Evolutionary conservation across 2,329 filamentous ascomycete species (phyloP).

Genomic region (Teratosphaeria destructans): DNA sequence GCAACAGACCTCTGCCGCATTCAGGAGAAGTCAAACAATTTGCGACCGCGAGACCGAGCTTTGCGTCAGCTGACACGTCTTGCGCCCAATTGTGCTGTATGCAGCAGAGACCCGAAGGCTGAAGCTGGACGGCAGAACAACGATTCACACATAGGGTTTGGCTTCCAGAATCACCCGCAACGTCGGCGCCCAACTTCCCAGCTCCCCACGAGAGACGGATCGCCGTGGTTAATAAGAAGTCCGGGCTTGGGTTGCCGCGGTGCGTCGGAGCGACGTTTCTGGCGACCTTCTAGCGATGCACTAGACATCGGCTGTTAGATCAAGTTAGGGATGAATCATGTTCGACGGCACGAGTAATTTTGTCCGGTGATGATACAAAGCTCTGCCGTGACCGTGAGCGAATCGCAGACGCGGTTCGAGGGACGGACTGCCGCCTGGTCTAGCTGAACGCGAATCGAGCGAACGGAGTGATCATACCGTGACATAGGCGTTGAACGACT

Average conservation of each 20-base stretch:
- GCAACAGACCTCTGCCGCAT: neutral
- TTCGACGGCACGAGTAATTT: neutral
- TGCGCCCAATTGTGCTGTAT: neutral
- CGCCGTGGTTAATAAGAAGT: neutral
- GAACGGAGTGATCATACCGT: neutral
- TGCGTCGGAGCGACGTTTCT: neutral
- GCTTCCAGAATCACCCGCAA: neutral
- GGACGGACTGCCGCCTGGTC: neutral
- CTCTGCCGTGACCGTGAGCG: neutral
- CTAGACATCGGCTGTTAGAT: neutral
- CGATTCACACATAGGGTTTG: neutral
- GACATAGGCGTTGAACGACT: neutral
- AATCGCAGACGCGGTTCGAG: neutral
- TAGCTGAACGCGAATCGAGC: neutral
- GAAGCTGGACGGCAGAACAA: neutral
- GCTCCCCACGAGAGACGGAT: neutral
- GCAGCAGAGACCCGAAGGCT: neutral
- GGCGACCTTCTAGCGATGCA: neutral
- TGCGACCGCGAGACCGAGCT: neutral
- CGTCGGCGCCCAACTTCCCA: neutral
- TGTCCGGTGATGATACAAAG: neutral
- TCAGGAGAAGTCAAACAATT: neutral
- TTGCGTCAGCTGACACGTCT: neutral
- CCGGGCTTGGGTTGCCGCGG: neutral
- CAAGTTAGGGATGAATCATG: neutral